These are phyloP conservation scores for Pyrus bretschneideri DNA, from an alignment of 306 rosid genomes.

Conservation along the genomic window DNA sequence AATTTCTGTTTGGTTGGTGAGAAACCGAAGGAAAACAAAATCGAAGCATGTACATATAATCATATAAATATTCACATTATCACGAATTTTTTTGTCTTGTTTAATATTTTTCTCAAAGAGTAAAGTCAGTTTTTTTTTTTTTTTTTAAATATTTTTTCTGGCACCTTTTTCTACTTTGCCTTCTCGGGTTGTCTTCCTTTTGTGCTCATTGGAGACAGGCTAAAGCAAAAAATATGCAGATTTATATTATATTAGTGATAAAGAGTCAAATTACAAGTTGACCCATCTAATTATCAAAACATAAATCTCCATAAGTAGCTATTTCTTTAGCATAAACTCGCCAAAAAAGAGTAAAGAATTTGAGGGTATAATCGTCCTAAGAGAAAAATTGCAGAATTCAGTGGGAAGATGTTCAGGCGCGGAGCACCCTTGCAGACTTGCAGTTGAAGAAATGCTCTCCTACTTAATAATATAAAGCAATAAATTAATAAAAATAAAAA, in stretches of 20 bases:
- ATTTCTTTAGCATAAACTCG: background rate
- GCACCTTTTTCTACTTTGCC: background rate
- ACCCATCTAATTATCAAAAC: background rate
- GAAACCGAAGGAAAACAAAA: background rate
- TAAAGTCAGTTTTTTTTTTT: background rate
- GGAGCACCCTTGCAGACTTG: constrained; percentile 10
- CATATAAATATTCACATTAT: background rate
- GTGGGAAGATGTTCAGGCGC: background rate
- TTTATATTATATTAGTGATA: background rate
- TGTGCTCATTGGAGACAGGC: background rate
- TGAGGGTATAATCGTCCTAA: constrained; percentile 4
- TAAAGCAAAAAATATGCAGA: background rate
- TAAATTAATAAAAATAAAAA: background rate
- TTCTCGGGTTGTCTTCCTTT: background rate
- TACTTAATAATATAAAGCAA: background rate
- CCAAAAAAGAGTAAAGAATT: background rate
- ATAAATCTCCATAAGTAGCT: background rate
- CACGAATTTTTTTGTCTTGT: background rate
- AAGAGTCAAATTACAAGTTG: constrained; percentile 3
- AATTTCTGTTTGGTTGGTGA: background rate
- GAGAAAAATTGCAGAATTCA: background rate
- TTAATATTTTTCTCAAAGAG: constrained; percentile 6
- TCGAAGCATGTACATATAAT: background rate
- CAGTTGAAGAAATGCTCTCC: constrained; percentile 13
- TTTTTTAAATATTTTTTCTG: background rate